These are phyloP conservation scores for Rhynchospora tenuis DNA, from an alignment of 176 grass and related monocot genomes.

Conservation along the genomic window DNA sequence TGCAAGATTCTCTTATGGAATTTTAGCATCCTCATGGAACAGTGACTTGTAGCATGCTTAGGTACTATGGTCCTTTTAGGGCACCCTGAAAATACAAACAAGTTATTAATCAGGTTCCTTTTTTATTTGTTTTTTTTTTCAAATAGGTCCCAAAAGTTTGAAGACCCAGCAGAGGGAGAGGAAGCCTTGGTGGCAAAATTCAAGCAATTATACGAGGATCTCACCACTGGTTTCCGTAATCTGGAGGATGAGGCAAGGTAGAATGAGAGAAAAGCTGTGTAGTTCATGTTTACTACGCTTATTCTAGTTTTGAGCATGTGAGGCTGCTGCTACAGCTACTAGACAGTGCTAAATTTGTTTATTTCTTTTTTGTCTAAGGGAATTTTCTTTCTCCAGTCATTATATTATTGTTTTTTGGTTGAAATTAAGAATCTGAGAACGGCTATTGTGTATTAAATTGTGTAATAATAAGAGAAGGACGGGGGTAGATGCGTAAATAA, in stretches of 20 bases:
- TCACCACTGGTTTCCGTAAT: conserved; percentile 73
- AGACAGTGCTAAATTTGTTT: conserved; percentile 1
- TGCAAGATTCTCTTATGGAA: background rate
- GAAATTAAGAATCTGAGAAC: background rate
- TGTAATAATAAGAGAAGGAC: conserved; percentile 22
- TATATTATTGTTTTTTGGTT: conserved; percentile 20
- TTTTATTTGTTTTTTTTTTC: background rate
- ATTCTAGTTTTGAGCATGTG: conserved; percentile 22
- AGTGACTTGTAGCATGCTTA: background rate
- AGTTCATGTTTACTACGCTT: background rate
- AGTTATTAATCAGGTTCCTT: background rate
- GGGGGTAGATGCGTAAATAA: conserved; percentile 26
- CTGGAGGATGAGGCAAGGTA: conserved; percentile 77
- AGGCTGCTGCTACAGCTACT: conserved; percentile 3
- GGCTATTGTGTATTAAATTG: conserved; percentile 18
- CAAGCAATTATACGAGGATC: conserved; percentile 78
- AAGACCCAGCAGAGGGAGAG: conserved; percentile 87
- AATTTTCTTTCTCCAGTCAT: conserved; percentile 10
- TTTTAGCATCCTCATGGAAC: background rate
- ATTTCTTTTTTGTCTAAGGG: conserved; percentile 8
- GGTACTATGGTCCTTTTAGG: background rate
- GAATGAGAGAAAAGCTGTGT: background rate
- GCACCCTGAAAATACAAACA: background rate
- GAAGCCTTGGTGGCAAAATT: conserved; percentile 58
- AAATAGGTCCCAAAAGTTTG: conserved; percentile 77